Conservation (phyloP, 2,329 filamentous ascomycete species). For the Exophiala calicioides region DNA sequence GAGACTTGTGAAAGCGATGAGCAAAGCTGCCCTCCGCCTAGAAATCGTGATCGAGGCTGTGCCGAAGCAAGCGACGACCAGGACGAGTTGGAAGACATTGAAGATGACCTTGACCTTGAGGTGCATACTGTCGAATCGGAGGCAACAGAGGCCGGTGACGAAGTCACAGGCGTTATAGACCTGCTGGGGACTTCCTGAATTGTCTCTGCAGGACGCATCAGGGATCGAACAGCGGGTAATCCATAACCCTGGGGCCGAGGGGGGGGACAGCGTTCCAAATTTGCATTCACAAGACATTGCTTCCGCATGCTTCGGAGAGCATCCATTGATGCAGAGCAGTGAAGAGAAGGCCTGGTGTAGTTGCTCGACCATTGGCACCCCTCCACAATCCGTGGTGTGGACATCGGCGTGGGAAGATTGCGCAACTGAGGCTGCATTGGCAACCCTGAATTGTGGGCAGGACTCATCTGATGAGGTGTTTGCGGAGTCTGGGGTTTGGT, state of each 20-base stretch:
- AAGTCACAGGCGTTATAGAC: conserved; percentile 33
- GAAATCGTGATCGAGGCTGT: conserved; percentile 10
- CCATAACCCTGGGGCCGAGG: conserved; percentile 31
- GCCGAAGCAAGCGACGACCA: conserved; percentile 23
- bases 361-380: conserved; percentile 37
- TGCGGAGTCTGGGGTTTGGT: conserved; percentile 8
- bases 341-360: conserved; percentile 59
- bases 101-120: conserved; percentile 56
- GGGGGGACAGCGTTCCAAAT: conserved; percentile 53
- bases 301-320: conserved; percentile 59
- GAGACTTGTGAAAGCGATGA: conserved; percentile 18
- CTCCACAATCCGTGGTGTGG: conserved; percentile 55
- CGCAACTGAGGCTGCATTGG: conserved; percentile 58
- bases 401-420: conserved; percentile 61
- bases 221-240: conserved; percentile 18
- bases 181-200: conserved; percentile 17
- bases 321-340: conserved; percentile 58
- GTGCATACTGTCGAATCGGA: conserved; percentile 60
- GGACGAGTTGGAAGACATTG: conserved; percentile 47
- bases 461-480: conserved; percentile 21
- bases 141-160: conserved; percentile 64
- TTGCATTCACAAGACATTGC: conserved; percentile 56
- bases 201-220: conserved; percentile 27
- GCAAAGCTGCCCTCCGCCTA: conserved; percentile 3
- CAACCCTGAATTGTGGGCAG: conserved; percentile 40